Conservation (phyloP, 2,329 filamentous ascomycete genomes). For the Ilyonectria destructans region DNA sequence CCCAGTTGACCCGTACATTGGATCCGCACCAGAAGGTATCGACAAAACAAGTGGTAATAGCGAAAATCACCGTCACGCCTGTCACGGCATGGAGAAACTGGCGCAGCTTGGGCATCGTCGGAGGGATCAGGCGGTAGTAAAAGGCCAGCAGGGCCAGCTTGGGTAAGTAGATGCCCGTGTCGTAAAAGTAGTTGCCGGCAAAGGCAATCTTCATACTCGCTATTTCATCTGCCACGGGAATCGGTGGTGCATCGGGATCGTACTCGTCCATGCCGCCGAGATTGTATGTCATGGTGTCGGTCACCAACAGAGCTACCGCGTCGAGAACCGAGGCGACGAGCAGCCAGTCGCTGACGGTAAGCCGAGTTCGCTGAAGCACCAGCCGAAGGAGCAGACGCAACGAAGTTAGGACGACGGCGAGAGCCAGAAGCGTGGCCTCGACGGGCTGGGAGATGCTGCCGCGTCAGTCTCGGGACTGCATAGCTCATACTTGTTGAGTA, state of each 20-base stretch:
- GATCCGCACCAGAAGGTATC: conserved; percentile 53
- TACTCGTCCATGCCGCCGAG: conserved; percentile 50
- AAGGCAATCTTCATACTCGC: conserved; percentile 48
- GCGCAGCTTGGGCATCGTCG: conserved; percentile 45
- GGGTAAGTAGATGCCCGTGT: conserved; percentile 51
- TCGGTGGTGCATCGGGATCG: conserved; percentile 36
- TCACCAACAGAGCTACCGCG: conserved; percentile 47
- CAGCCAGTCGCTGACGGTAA: conserved; percentile 52
- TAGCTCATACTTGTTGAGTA: conserved; percentile 6
- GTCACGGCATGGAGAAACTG: conserved; percentile 43
- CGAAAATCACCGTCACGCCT: conserved; percentile 44
- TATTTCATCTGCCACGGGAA: conserved; percentile 37
- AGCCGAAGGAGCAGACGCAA: conserved; percentile 47
- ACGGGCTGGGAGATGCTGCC: conserved; percentile 44
- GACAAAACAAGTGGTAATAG: conserved; percentile 45
- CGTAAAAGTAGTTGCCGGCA: conserved; percentile 53
- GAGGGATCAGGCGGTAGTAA: conserved; percentile 50
- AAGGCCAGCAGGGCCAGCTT: conserved; percentile 50
- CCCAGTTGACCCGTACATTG: conserved; percentile 50
- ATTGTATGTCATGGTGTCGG: conserved; percentile 48
- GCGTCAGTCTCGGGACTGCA: conserved; percentile 1
- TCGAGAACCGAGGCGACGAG: conserved; percentile 47
- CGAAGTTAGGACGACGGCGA: conserved; percentile 43
- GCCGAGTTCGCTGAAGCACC: conserved; percentile 41
- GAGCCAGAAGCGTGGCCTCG: conserved; percentile 46